phyloP scores from a whole-genome alignment of 169 alveolate genomes.

The Eimeria praecox region DNA sequence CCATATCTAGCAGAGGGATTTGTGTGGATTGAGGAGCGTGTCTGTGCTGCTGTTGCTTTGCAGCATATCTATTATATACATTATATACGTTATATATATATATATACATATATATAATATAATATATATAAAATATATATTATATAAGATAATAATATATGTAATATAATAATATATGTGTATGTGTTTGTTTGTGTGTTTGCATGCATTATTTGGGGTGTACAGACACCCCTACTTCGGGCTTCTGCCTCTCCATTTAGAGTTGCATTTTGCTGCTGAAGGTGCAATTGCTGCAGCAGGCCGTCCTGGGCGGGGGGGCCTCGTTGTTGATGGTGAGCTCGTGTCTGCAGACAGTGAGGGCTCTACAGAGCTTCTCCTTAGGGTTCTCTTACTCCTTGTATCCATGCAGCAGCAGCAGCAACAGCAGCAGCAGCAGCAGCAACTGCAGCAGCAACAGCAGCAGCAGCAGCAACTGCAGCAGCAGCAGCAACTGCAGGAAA shows the following conservation, averaged over 20 bases:
- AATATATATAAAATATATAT: no score
- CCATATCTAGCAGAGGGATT: background rate
- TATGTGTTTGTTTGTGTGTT: background rate
- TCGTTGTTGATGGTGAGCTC: conserved; percentile 54
- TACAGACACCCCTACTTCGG: conserved; percentile 63
- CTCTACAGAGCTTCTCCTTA: conserved; percentile 55
- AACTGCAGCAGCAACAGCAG: background rate
- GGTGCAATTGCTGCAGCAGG: conserved; percentile 8
- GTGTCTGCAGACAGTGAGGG: conserved; percentile 66
- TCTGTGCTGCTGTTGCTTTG: background rate
- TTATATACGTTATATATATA: no score
- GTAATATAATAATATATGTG: no score
- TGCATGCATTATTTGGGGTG: background rate
- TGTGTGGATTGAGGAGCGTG: background rate
- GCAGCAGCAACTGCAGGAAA: background rate
- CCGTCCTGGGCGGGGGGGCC: background rate
- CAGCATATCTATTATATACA: no score
- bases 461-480: background rate
- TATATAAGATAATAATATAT: no score
- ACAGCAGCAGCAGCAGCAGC: conserved; percentile 15
- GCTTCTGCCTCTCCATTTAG: conserved; percentile 51
- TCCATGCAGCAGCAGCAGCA: conserved; percentile 64
- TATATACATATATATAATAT: no score
- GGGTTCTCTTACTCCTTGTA: conserved; percentile 57
- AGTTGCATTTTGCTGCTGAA: conserved; percentile 48